Percentiles rank a stretch among this genome's conserved stretches.
Evolutionary conservation across 441 rosid species (phyloP).

Genomic region (Corymbia citriodora): DNA sequence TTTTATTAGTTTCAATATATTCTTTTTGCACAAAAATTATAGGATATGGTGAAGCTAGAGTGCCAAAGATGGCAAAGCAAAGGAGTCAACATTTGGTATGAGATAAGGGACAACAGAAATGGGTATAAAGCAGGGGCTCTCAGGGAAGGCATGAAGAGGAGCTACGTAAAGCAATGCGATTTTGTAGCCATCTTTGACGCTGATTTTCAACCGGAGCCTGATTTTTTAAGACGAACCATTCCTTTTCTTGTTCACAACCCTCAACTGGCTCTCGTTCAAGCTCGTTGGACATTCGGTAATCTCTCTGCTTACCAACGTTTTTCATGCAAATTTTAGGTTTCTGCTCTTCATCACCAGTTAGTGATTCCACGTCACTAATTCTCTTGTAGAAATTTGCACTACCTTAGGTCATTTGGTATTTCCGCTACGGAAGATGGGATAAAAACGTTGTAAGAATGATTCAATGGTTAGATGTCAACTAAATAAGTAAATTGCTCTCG

Average conservation of each 20-base stretch:
- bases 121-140: neutral
- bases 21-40: neutral
- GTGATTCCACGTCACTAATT: neutral
- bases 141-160: neutral
- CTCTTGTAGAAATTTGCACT: neutral
- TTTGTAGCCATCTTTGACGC: conserved; percentile 1
- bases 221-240: neutral
- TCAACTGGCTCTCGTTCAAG: neutral
- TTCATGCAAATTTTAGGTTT: neutral
- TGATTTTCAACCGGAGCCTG: neutral
- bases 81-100: neutral
- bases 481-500: neutral
- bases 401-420: neutral
- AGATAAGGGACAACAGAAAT: neutral
- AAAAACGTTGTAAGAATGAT: neutral
- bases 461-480: neutral
- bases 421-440: neutral
- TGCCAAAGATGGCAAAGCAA: conserved; percentile 1
- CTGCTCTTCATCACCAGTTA: neutral
- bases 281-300: neutral
- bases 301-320: neutral
- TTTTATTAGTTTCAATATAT: neutral
- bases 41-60: neutral
- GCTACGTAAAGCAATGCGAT: neutral
- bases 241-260: neutral